A percentile compares a stretch with the other conserved stretches of the same genome.
Evolutionary conservation across 345 rosid species (phyloP).

Genomic region (Eucalyptus cloeziana): DNA sequence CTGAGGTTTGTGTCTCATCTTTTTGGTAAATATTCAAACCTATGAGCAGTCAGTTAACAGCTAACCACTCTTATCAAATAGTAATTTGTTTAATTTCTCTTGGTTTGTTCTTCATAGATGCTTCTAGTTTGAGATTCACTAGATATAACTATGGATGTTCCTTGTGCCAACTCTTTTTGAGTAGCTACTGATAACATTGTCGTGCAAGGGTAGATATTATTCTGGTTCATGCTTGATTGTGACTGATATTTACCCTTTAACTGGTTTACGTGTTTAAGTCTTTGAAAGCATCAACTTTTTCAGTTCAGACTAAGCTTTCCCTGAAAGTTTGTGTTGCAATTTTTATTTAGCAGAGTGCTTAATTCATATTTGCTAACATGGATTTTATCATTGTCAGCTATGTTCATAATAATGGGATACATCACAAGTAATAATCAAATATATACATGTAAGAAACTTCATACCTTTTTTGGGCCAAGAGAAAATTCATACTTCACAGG

Average conservation of each 20-base stretch:
- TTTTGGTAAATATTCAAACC: not conserved
- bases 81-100: not conserved
- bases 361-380: not conserved
- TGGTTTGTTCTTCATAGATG: not conserved
- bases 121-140: not conserved
- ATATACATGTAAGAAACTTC: not conserved
- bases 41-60: not conserved
- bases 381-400: not conserved
- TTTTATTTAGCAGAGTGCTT: not conserved
- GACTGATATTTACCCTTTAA: not conserved
- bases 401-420: not conserved
- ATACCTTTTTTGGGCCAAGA: not conserved
- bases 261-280: not conserved
- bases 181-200: not conserved
- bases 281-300: not conserved
- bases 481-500: not conserved
- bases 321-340: not conserved
- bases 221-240: not conserved
- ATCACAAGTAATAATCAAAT: not conserved
- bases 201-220: not conserved
- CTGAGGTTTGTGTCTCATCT: slow-evolving; percentile 29
- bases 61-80: not conserved
- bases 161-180: not conserved
- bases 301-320: not conserved
- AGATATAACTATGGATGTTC: not conserved